These are phyloP conservation scores for Pluteus cervinus DNA, from an alignment of 768 basidiomycete genomes.

Conservation along the genomic window DNA sequence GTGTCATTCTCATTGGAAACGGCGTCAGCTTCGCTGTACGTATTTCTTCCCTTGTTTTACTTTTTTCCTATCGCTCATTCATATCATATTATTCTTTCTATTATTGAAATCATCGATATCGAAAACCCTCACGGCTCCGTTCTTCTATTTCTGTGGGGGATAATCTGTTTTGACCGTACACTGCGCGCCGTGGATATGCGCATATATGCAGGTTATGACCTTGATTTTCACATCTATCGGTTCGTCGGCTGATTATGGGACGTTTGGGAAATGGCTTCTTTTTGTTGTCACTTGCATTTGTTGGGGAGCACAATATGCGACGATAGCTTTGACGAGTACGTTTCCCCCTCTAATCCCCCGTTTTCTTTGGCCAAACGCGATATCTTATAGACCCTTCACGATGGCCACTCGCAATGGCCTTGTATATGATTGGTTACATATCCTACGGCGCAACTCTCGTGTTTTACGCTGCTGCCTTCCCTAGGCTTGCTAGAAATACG, in stretches of 20 bases:
- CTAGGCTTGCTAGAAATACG: constrained; percentile 77
- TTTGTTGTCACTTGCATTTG: constrained; percentile 65
- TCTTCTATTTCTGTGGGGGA: too few species aligned
- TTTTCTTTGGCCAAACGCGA: not conserved
- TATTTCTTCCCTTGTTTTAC: too few species aligned
- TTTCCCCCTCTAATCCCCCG: constrained; percentile 4
- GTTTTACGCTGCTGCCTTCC: constrained; percentile 75
- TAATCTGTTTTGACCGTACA: too few species aligned
- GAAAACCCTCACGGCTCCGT: too few species aligned
- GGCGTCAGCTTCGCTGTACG: constrained; percentile 69
- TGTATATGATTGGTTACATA: constrained; percentile 78
- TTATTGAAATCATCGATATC: too few species aligned
- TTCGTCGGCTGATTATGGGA: constrained; percentile 68
- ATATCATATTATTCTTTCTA: not conserved
- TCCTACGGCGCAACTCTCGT: constrained; percentile 77
- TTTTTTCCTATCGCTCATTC: not conserved
- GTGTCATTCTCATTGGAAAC: constrained; percentile 72
- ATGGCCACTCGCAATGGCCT: constrained; percentile 72
- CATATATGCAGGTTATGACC: constrained; percentile 57
- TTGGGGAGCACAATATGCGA: constrained; percentile 78
- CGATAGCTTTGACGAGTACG: constrained; percentile 66
- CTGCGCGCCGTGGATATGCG: too few species aligned
- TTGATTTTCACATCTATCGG: constrained; percentile 76
- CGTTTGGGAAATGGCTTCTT: constrained; percentile 76
- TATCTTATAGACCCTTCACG: constrained; percentile 45